Percentiles rank a stretch among this genome's conserved stretches.
Evolutionary conservation across 192 early-diverging fungal species (phyloP).

Genomic region (Lobosporangium transversale): DNA sequence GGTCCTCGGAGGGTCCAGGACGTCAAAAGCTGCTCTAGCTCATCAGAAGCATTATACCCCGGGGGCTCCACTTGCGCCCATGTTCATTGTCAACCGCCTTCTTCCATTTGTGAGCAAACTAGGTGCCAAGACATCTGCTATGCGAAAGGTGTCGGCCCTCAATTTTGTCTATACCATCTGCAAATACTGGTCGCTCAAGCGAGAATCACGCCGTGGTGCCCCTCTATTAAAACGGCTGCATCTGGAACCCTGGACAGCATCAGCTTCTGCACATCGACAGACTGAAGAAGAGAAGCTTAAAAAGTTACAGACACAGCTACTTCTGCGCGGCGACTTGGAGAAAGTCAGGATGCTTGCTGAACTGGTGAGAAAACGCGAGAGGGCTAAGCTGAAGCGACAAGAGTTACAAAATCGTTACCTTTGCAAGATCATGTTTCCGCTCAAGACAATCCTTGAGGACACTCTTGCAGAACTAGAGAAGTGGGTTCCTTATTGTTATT

Average conservation of each 20-base stretch:
- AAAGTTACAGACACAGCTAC: constrained; percentile 63
- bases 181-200: constrained; percentile 96
- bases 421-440: constrained; percentile 74
- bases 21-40: constrained; percentile 64
- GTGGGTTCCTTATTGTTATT: constrained; percentile 48
- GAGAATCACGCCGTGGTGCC: constrained; percentile 88
- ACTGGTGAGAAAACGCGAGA: constrained; percentile 77
- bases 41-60: constrained; percentile 71
- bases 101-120: constrained; percentile 54
- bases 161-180: constrained; percentile 70
- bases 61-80: constrained; percentile 71
- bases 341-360: constrained; percentile 85
- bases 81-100: constrained; percentile 66
- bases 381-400: constrained; percentile 71
- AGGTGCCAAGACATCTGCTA: constrained; percentile 38
- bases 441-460: constrained; percentile 72
- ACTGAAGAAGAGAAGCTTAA: constrained; percentile 80
- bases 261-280: constrained; percentile 77
- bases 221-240: constrained; percentile 95
- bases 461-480: constrained; percentile 73
- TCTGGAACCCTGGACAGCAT: constrained; percentile 96
- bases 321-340: constrained; percentile 85
- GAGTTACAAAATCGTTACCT: constrained; percentile 72
- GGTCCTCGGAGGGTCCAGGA: constrained; percentile 47
- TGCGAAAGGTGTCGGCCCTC: constrained; percentile 63